A percentile compares a stretch with the other conserved stretches of the same genome.
Evolutionary conservation across 139 green algal genomes (phyloP).

Genomic region (Cymbomonas tetramitiformis): DNA sequence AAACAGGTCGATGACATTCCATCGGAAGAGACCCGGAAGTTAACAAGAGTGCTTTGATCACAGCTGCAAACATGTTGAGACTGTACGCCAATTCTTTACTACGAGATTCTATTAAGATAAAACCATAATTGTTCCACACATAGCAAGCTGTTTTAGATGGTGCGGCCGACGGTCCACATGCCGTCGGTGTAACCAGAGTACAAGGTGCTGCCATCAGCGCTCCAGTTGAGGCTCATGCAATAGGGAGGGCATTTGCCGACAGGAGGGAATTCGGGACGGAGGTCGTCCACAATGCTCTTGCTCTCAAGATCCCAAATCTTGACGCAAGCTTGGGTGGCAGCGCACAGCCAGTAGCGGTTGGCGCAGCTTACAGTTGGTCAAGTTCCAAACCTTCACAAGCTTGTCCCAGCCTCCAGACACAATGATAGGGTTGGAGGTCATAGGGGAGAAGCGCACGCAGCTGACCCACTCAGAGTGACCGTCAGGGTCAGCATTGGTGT

Average conservation of each 20-base stretch:
- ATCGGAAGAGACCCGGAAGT: too few relatives aligned
- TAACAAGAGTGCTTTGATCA: too few relatives aligned
- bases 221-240: constrained; percentile 88
- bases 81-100: too few relatives aligned
- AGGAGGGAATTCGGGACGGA: constrained; percentile 48
- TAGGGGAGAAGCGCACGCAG: constrained; percentile 95
- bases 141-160: constrained; percentile 25
- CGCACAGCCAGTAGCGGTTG: constrained; percentile 98
- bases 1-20: too few relatives aligned
- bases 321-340: constrained; percentile 64
- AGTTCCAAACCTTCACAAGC: constrained; percentile 94
- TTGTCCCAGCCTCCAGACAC: constrained; percentile 97
- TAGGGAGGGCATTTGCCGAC: constrained; percentile 59
- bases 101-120: too few relatives aligned
- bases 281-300: constrained; percentile 86
- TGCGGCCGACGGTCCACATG: constrained; percentile 45
- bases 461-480: constrained; percentile 93
- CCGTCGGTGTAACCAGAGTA: constrained; percentile 80
- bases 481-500: constrained; percentile 84
- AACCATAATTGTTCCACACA: too few relatives aligned
- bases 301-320: constrained; percentile 97
- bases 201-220: constrained; percentile 84
- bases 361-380: constrained; percentile 97
- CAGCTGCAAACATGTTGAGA: too few relatives aligned
- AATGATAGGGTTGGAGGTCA: constrained; percentile 87